phyloP scores from a whole-genome alignment of 176 grass and related monocot species.

The Calamus simplicifolius region DNA sequence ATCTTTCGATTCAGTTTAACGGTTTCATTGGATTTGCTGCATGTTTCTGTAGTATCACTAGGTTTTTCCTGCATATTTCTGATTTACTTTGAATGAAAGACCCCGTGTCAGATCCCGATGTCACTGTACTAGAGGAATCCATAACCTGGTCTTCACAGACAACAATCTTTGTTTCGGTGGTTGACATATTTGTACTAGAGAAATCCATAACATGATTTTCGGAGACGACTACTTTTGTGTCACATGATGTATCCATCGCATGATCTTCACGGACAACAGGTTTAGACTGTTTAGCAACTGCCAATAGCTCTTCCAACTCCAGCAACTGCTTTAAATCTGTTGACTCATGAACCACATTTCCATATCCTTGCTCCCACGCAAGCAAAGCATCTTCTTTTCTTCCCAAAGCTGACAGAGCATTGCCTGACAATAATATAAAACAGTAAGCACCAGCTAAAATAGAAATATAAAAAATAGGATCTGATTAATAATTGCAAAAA shows the following conservation, averaged over 20 bases:
- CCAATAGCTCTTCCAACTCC: slow-evolving; percentile 78
- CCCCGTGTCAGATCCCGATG: slow-evolving; percentile 17
- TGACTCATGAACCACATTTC: slow-evolving; percentile 57
- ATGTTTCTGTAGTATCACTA: background rate
- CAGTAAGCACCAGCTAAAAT: no score
- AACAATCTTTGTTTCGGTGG: slow-evolving; percentile 62
- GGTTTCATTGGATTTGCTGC: slow-evolving; percentile 22
- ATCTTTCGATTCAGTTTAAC: slow-evolving; percentile 46
- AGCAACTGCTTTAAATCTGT: slow-evolving; percentile 86
- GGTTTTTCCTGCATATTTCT: slow-evolving; percentile 2
- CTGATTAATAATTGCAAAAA: no score
- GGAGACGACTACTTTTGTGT: slow-evolving; percentile 93
- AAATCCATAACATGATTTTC: slow-evolving; percentile 48
- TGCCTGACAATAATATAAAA: slow-evolving; percentile 33
- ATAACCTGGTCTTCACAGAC: slow-evolving; percentile 54
- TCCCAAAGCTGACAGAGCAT: slow-evolving; percentile 62
- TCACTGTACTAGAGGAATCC: slow-evolving; percentile 22
- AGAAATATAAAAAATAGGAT: no score
- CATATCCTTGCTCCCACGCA: slow-evolving; percentile 83
- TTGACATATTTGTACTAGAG: slow-evolving; percentile 17
- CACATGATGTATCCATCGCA: slow-evolving; percentile 47
- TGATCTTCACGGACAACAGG: slow-evolving; percentile 24
- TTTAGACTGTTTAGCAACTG: slow-evolving; percentile 43
- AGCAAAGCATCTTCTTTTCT: slow-evolving; percentile 74
- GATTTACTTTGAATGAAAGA: slow-evolving; percentile 17